Evolutionary conservation across 805 yeast species (phyloP), one percentile per base, ranked within the genome.

Genomic region (Jamesozyma piceae): DNA sequence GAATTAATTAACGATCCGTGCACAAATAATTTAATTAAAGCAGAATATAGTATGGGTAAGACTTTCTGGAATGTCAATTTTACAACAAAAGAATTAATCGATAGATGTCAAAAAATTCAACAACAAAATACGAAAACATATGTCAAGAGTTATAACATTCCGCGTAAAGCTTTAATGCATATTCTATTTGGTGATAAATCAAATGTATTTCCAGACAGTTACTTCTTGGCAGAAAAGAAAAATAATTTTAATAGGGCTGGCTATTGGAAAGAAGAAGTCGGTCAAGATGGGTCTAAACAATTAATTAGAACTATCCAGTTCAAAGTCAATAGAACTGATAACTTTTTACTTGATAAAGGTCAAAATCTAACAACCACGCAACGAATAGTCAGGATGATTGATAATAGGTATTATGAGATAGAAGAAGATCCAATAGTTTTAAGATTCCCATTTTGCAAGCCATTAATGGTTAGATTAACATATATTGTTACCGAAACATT

Each of bases 81-180:
- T 1, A 15, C 44, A n/a, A 26, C 41, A 9, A 28, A 40, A 26
- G 44, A 42, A 19, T 29, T 44, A 6, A 37, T 41, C 21, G 44
- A 42, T 9, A 43, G 48, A 19, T 33, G 46, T 27, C 44, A 46
- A 35, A n/a, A 39, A 20, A 48, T 52, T 50, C 53, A 65, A 54
- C 39, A 59, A 1, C 68, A 73, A 49, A 73, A 64, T 50, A 51
- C 58, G 2, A 57, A 64, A 21, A 44, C 51, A 1, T 52, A 66
- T 4, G 35, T 66, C 6, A 60, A 64, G 22, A 64, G 58, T 10
- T 80, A 72, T 53, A 67, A 72, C 31, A 55, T 82, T 1, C 82
- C 94, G 0, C 80, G 95, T 0, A 85, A 82, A 51, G 94, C 94
- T 0, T 53, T 90, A 26, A 81, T 86, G 58, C 94, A 86, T 55